These are phyloP conservation scores for Taxillus chinensis DNA, from an alignment of 164 flowering plant species.

Conservation along the genomic window DNA sequence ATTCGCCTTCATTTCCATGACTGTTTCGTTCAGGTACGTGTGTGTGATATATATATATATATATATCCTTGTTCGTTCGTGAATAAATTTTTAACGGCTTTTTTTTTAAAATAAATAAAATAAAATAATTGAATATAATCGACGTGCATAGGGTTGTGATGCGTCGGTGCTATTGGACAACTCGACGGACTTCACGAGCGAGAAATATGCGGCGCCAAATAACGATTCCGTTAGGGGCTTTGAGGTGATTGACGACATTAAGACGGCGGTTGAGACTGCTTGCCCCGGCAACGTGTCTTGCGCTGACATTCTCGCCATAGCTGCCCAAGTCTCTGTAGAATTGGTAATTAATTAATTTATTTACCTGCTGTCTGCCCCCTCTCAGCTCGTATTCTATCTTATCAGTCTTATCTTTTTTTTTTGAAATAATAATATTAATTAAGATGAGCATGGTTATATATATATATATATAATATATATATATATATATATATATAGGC, in stretches of 20 bases:
- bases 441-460: not conserved
- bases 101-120: not conserved
- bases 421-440: not conserved
- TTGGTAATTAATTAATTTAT: not conserved
- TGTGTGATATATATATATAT: not conserved
- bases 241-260: not conserved
- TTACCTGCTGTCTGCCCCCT: not conserved
- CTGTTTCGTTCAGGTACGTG: not conserved
- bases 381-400: no score
- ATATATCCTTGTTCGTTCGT: not conserved
- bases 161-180: not conserved
- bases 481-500: not conserved
- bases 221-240: not conserved
- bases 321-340: not conserved
- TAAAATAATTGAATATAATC: not conserved
- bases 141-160: not conserved
- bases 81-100: not conserved
- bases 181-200: not conserved
- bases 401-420: no score
- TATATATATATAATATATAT: not conserved
- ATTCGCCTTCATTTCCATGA: constrained; percentile 4
- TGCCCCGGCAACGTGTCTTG: not conserved
- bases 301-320: not conserved
- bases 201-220: not conserved
- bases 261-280: not conserved